Evolutionary conservation across 768 basidiomycete genomes (phyloP), one percentile per base, ranked within the genome.

Genomic region (Psilocybe subaeruginosa): DNA sequence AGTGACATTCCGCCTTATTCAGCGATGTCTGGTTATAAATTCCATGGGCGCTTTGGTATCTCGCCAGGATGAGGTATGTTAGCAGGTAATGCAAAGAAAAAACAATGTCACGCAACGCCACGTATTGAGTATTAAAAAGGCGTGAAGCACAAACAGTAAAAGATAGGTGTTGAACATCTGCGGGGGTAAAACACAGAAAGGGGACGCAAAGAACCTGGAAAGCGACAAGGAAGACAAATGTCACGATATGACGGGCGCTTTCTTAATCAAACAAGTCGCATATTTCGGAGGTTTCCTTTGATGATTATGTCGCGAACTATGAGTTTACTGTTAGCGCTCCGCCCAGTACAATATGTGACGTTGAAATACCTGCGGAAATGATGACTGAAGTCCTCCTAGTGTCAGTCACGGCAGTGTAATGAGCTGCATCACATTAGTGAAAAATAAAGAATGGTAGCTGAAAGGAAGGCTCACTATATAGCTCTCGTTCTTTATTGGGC

Each of bases 391-490:
- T 93, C 65, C 81, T 79, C 70, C 83, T 81, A 60, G 89, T 92
- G 75, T 93, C 91, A n/a, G 88, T 92, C 52, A 93, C 92, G 55
- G 90, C 83, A 8, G 92, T 93, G 59, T 88, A 79, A 73, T 93
- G 91, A 56, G 91, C 92, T 93, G 63, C 17, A 52, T 48, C 19
- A 31, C 5, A 16, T n/a, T 29, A 29, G 19, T 39, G 46, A 50
- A 64, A 52, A 47, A 61, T 31, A 50, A 29, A 29, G 33, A 31
- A 31, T 51, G 31, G 37, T 27, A 33, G 8, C 56, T 53, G 43
- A 41, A 16, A 37, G 62, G 47, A 54, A 47, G 23, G 49, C 88
- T 59, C 67, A 92, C 92, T 85, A 69, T 87, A 90, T 14, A 91
- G 74, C 62, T 91, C 90, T 31, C 92, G 85, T 45, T 83, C 82